A percentile compares a stretch with the other conserved stretches of the same genome.
phyloP scores from a whole-genome alignment of 108 stramenopile genomes.

The Nitzschia sp. region DNA sequence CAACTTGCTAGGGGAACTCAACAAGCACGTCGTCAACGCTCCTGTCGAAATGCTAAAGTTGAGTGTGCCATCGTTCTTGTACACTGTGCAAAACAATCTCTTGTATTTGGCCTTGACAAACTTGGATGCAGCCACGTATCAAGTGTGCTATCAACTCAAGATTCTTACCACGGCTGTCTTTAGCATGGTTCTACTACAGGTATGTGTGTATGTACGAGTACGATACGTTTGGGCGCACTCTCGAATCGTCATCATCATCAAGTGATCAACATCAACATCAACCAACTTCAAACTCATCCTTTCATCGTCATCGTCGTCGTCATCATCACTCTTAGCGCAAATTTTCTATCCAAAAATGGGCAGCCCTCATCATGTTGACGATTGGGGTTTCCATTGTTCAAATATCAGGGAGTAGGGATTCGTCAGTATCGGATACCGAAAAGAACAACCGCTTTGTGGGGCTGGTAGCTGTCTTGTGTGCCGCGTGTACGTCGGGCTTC shows the following conservation, averaged over 20 bases:
- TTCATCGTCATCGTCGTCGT: too few relatives aligned
- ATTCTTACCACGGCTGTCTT: constrained; percentile 99
- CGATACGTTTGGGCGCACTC: neutral
- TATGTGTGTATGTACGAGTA: too few relatives aligned
- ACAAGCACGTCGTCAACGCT: constrained; percentile 40
- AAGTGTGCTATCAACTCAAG: constrained; percentile 98
- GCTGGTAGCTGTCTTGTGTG: constrained; percentile 88
- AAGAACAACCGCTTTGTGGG: constrained; percentile 74
- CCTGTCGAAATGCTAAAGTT: constrained; percentile 91
- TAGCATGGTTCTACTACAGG: constrained; percentile 85
- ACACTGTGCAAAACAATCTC: constrained; percentile 98
- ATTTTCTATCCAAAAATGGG: constrained; percentile 82
- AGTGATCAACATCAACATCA: too few relatives aligned
- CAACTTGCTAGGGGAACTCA: constrained; percentile 34
- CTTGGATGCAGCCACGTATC: constrained; percentile 96
- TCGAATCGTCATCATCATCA: neutral
- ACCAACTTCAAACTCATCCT: neutral
- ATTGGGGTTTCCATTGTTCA: constrained; percentile 93
- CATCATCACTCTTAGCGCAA: too few relatives aligned
- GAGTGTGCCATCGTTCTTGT: constrained; percentile 94
- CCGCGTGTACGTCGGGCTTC: constrained; percentile 95
- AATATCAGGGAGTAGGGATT: constrained; percentile 60
- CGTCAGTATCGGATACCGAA: constrained; percentile 21
- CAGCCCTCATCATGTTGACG: constrained; percentile 85
- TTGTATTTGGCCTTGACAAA: constrained; percentile 94